These are phyloP conservation scores for Phytopythium oedochilum DNA, from an alignment of 352 stramenopile genomes.

Conservation along the genomic window DNA sequence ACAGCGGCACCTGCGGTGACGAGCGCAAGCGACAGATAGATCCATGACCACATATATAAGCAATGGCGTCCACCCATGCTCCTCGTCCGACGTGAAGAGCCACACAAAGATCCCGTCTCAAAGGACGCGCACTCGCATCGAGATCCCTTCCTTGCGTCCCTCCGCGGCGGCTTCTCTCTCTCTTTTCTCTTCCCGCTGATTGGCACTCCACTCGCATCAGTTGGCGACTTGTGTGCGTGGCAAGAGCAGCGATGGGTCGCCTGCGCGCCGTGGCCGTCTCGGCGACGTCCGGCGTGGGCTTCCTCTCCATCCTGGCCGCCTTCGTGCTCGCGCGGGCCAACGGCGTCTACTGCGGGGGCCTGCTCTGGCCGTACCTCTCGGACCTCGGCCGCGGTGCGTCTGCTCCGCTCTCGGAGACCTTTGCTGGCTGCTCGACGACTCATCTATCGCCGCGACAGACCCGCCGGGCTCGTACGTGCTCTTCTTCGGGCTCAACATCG, in stretches of 20 bases:
- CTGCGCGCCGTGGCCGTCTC: slow-evolving; percentile 14
- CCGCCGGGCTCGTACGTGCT: slow-evolving; percentile 43
- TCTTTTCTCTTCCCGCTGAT: background rate
- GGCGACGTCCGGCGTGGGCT: slow-evolving; percentile 14
- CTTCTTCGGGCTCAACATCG: slow-evolving; percentile 38
- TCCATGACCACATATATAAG: background rate
- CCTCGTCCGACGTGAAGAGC: background rate
- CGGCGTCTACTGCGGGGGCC: slow-evolving; percentile 38
- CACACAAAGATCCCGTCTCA: background rate
- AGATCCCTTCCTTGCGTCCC: background rate
- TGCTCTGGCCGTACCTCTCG: slow-evolving; percentile 54
- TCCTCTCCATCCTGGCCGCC: slow-evolving; percentile 22
- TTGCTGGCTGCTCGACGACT: background rate
- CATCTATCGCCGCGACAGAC: slow-evolving; percentile 14
- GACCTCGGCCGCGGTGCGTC: slow-evolving; percentile 42
- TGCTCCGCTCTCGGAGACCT: background rate
- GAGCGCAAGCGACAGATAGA: background rate
- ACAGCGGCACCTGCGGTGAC: background rate
- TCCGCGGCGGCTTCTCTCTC: background rate
- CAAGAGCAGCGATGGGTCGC: slow-evolving; percentile 12
- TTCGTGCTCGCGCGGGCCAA: slow-evolving; percentile 28
- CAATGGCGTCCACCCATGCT: background rate
- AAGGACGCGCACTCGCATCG: background rate
- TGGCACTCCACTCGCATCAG: background rate
- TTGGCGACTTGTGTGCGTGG: background rate